Percentiles rank a stretch among this genome's conserved stretches.
These are phyloP conservation scores for Onygenales sp. DNA, from an alignment of 2,329 filamentous ascomycete genomes.

Conservation along the genomic window DNA sequence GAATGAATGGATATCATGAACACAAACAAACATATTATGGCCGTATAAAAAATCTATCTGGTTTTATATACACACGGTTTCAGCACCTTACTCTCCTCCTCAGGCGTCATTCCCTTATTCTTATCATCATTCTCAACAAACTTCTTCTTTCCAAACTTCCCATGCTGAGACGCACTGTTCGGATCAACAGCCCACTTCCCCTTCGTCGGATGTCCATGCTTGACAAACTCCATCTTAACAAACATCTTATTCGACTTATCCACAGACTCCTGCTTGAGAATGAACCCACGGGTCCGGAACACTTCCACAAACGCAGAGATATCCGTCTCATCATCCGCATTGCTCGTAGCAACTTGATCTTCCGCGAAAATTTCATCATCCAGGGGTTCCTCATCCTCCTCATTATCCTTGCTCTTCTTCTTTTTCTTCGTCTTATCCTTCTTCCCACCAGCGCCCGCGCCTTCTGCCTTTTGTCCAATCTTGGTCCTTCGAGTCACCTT, in stretches of 20 bases:
- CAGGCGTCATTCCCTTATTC: slow-evolving; percentile 45
- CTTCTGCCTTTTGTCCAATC: slow-evolving; percentile 32
- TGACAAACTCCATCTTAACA: slow-evolving; percentile 91
- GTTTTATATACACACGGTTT: slow-evolving; percentile 97
- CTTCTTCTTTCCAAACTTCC: slow-evolving; percentile 35
- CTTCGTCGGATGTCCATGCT: slow-evolving; percentile 62
- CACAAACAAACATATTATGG: not conserved
- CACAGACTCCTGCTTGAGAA: slow-evolving; percentile 63
- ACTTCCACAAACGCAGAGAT: slow-evolving; percentile 80
- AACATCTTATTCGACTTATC: slow-evolving; percentile 97
- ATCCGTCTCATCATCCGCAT: slow-evolving; percentile 66
- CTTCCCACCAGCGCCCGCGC: slow-evolving; percentile 39
- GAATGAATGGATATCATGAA: not conserved
- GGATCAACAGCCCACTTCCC: slow-evolving; percentile 54
- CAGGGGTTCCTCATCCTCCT: slow-evolving; percentile 42
- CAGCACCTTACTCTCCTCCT: slow-evolving; percentile 60
- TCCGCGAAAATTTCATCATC: slow-evolving; percentile 47
- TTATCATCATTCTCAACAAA: slow-evolving; percentile 51
- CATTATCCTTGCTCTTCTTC: slow-evolving; percentile 38
- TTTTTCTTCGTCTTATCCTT: slow-evolving; percentile 27
- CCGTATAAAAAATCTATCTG: slow-evolving; percentile 41
- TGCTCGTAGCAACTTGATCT: slow-evolving; percentile 56
- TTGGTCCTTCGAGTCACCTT: slow-evolving; percentile 41
- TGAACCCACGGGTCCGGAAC: slow-evolving; percentile 68
- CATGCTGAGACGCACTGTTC: slow-evolving; percentile 22